These are phyloP conservation scores for Puccinellia tenuiflora DNA, from an alignment of 176 grass and related monocot species.

Conservation along the genomic window DNA sequence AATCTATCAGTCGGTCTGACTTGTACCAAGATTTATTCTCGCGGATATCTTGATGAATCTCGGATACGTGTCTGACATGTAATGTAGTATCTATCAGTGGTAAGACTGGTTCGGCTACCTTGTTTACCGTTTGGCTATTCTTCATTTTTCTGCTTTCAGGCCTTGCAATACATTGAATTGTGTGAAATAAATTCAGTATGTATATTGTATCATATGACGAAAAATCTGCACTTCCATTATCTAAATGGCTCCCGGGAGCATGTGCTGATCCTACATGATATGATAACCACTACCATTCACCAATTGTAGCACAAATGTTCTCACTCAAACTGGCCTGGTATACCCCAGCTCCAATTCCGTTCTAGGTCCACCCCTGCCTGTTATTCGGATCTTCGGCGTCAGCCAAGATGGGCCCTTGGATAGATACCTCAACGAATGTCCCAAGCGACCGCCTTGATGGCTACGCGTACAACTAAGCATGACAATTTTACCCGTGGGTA, in stretches of 20 bases:
- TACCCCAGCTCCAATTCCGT: neutral
- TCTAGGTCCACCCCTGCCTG: neutral
- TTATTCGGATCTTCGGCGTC: conserved; percentile 2
- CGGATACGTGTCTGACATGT: neutral
- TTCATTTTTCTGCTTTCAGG: neutral
- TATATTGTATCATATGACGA: no score
- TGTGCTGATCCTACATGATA: no score
- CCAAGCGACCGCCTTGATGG: neutral
- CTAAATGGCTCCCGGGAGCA: no score
- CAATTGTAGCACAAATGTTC: no score
- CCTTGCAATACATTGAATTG: neutral
- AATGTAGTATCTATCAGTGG: neutral
- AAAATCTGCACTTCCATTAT: no score
- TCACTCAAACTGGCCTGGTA: neutral
- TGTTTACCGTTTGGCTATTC: neutral
- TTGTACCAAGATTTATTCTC: neutral
- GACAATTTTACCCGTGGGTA: no score
- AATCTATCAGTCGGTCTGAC: neutral
- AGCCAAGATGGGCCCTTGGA: neutral
- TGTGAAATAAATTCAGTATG: no score
- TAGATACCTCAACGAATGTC: conserved; percentile 30
- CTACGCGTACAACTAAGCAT: neutral
- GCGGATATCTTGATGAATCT: neutral
- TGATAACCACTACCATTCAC: no score
- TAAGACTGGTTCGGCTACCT: neutral